Evolutionary conservation across 176 grass and related monocot species (phyloP), one percentile per base, ranked within the genome.

Genomic region (Echinochloa phyllopogon): DNA sequence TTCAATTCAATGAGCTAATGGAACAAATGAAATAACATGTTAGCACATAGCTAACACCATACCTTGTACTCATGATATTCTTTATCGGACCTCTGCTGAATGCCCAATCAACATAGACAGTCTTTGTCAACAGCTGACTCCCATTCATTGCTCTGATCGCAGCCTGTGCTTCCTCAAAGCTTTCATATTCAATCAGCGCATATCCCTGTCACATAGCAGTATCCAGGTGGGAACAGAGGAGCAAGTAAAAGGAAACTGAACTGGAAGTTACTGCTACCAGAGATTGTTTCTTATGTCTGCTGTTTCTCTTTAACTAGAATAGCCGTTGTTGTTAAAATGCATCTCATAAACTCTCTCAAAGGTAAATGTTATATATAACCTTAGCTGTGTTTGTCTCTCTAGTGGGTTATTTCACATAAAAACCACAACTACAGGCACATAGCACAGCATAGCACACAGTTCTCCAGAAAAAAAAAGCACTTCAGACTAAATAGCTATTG

Each of bases 161-260:
- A 81, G 81, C 69, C 42, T 87, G 75, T 14, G 91, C 87, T 84
- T 89, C 87, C 71, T 92, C 70, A 87, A 84, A 92, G 76, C 14
- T 81, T 79, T 65, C 84, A 82, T 92, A 92, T 77, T 92, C 91
- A 80, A 92, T 74, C 64, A 92, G 79, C 24, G 84, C 91, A 82
- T 92, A 92, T 87, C 91, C 91, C 91, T 92, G 58, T 83, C 42
- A 52, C 52, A 17, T n/a, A 87, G n/a, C 72, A 66, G n/a, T 66
- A 78, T 14, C 24, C 21, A 86, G 57, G 27, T 66, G 25, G 14
- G 14, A 11, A 55, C 24, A 77, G 13, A 24, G 6, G 53, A 53
- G 69, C 14, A 82, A 86, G 78, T 6, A 72, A 33, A 88, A 21
- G 11, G 16, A 56, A 56, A 57, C 25, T 8, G 5, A 56, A 65